A percentile compares a stretch with the other conserved stretches of the same genome.
Conservation (phyloP, 2,329 filamentous ascomycete genomes). For the Epichloe coenophiala region DNA sequence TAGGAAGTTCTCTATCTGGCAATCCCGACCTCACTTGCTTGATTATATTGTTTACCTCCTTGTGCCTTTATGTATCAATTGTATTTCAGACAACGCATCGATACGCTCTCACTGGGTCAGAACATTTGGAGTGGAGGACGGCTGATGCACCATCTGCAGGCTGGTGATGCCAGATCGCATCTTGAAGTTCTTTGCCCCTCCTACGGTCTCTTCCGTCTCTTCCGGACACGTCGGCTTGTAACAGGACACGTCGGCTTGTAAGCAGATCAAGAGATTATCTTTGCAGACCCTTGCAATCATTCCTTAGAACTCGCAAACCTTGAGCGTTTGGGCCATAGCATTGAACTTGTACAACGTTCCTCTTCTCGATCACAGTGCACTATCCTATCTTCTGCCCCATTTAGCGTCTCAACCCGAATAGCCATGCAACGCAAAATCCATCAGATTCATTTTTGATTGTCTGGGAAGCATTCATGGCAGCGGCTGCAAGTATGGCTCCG, state of each 20-base stretch:
- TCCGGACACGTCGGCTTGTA: background rate
- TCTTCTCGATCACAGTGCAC: background rate
- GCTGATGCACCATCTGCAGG: background rate
- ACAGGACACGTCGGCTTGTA: background rate
- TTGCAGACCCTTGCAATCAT: background rate
- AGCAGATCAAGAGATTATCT: background rate
- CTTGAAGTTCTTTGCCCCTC: background rate
- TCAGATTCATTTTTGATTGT: background rate
- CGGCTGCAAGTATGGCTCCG: conserved; percentile 13
- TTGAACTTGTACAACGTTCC: no score
- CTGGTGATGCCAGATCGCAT: background rate
- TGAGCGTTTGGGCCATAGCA: no score
- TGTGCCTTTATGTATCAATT: no score
- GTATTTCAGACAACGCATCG: background rate
- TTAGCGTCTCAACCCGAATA: background rate
- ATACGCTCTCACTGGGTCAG: background rate
- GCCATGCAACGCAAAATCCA: background rate
- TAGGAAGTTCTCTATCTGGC: no score
- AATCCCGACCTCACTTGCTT: no score
- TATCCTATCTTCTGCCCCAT: background rate
- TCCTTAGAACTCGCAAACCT: no score
- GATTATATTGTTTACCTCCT: no score
- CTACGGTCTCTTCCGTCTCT: background rate
- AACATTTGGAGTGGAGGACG: background rate
- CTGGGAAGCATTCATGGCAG: background rate